Evolutionary conservation across 2,329 filamentous ascomycete genomes (phyloP).

Genomic region (Claviceps arundinis): DNA sequence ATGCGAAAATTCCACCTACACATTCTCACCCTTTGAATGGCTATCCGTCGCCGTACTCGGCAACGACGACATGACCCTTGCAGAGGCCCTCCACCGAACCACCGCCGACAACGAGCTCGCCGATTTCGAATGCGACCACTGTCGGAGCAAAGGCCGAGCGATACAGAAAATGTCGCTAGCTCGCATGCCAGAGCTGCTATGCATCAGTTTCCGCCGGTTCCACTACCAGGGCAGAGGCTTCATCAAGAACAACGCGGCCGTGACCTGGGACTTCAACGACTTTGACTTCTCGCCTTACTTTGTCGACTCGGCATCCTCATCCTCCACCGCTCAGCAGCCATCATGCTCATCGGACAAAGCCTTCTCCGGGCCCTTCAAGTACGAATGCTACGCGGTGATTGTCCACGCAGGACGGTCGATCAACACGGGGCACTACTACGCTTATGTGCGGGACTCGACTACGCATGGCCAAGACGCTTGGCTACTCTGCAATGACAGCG

Average conservation of each 20-base stretch:
- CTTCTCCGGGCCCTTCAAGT: slow-evolving; percentile 48
- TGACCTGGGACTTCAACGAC: slow-evolving; percentile 64
- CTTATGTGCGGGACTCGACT: slow-evolving; percentile 49
- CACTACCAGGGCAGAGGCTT: slow-evolving; percentile 23
- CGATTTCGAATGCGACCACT: slow-evolving; percentile 62
- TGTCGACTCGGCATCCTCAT: slow-evolving; percentile 15
- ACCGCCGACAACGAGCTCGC: slow-evolving; percentile 53
- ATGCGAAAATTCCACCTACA: slow-evolving; percentile 36
- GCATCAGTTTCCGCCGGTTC: slow-evolving; percentile 59
- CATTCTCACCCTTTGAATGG: slow-evolving; percentile 38
- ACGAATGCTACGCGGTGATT: slow-evolving; percentile 78
- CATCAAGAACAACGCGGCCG: slow-evolving; percentile 55
- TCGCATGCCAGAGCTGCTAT: slow-evolving; percentile 65
- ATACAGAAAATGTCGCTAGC: slow-evolving; percentile 62
- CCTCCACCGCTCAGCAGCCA: slow-evolving; percentile 12
- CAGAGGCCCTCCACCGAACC: slow-evolving; percentile 58
- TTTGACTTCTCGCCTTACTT: slow-evolving; percentile 41
- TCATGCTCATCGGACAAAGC: slow-evolving; percentile 19
- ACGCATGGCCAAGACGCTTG: slow-evolving; percentile 30
- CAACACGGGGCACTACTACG: slow-evolving; percentile 68
- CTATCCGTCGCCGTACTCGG: slow-evolving; percentile 30
- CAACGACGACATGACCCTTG: slow-evolving; percentile 22
- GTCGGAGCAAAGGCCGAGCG: slow-evolving; percentile 53
- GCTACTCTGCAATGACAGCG: slow-evolving; percentile 35
- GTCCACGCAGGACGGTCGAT: slow-evolving; percentile 58